Conservation (phyloP, 1,139 yeast genomes). For the Candida albicans region DNA sequence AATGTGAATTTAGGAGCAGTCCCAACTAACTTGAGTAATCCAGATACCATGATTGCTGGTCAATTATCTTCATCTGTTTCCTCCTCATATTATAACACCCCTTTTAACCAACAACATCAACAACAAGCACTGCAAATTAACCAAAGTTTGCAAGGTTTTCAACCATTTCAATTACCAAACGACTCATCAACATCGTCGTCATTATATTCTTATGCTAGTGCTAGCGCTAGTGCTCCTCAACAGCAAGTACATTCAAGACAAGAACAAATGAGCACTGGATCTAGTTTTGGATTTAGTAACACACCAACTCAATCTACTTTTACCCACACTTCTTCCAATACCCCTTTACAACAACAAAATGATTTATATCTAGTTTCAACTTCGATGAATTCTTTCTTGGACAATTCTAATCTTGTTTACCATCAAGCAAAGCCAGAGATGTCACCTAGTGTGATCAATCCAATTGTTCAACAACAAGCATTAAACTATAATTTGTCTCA, state of each 20-base stretch:
- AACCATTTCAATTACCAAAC: conserved; percentile 1
- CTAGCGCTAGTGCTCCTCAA: not conserved
- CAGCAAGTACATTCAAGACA: conserved; percentile 4
- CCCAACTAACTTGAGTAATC: conserved; percentile 3
- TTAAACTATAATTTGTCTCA: conserved; percentile 5
- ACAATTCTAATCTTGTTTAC: conserved; percentile 3
- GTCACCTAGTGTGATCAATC: not conserved
- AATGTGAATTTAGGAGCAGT: conserved; percentile 12
- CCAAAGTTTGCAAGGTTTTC: too few relatives aligned
- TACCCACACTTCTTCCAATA: not conserved
- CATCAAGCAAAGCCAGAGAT: not conserved
- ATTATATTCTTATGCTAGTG: conserved; percentile 9
- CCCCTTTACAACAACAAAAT: not conserved
- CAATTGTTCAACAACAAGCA: conserved; percentile 2
- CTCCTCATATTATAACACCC: conserved; percentile 13
- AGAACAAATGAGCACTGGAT: not conserved
- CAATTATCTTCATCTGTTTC: conserved; percentile 15
- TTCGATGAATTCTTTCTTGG: conserved; percentile 15
- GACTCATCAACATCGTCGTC: conserved; percentile 14
- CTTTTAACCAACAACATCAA: conserved; percentile 3
- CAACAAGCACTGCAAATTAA: not conserved
- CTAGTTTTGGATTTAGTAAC: conserved; percentile 3
- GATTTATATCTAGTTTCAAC: conserved; percentile 9
- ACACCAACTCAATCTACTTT: conserved; percentile 8
- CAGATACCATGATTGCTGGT: conserved; percentile 17